A percentile compares a stretch with the other conserved stretches of the same genome.
phyloP scores from a whole-genome alignment of 2,329 filamentous ascomycete genomes.

The Allantophomopsis lycopodina region DNA sequence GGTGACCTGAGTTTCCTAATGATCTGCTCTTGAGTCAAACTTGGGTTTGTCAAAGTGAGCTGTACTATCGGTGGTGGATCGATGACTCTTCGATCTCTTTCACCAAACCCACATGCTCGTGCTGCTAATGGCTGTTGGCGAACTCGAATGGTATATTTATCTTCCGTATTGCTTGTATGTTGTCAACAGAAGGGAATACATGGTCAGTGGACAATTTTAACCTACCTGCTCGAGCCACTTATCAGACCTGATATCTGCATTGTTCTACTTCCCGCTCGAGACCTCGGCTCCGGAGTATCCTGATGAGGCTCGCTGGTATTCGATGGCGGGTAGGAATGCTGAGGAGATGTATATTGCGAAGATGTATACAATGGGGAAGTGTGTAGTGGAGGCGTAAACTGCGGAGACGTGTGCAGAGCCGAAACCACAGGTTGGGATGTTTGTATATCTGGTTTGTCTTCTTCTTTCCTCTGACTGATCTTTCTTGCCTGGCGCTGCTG shows the following conservation, averaged over 20 bases:
- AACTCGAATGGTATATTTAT: slow-evolving; percentile 30
- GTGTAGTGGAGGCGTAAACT: neutral
- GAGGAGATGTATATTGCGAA: neutral
- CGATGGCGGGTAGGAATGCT: neutral
- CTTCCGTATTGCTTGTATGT: neutral
- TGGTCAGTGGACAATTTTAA: neutral
- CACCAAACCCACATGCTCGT: slow-evolving; percentile 70
- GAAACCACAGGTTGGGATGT: neutral
- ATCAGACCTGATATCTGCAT: neutral
- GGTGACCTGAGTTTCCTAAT: slow-evolving; percentile 39
- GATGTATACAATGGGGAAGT: neutral
- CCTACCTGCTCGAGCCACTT: neutral
- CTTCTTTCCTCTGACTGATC: neutral
- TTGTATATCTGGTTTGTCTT: neutral
- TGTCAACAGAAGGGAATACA: neutral
- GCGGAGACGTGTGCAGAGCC: no score
- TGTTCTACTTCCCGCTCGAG: no score
- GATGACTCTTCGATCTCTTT: slow-evolving; percentile 68
- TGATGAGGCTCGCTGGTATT: neutral
- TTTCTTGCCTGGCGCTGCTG: neutral
- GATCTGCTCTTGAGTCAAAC: slow-evolving; percentile 37
- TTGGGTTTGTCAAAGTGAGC: slow-evolving; percentile 48
- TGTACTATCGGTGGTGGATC: slow-evolving; percentile 77
- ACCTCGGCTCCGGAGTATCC: neutral
- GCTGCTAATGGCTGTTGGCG: slow-evolving; percentile 70